Evolutionary conservation across 225 moss, liverwort and hornwort genomes (phyloP), one percentile per base, ranked within the genome.

Genomic region (Asterella californica): DNA sequence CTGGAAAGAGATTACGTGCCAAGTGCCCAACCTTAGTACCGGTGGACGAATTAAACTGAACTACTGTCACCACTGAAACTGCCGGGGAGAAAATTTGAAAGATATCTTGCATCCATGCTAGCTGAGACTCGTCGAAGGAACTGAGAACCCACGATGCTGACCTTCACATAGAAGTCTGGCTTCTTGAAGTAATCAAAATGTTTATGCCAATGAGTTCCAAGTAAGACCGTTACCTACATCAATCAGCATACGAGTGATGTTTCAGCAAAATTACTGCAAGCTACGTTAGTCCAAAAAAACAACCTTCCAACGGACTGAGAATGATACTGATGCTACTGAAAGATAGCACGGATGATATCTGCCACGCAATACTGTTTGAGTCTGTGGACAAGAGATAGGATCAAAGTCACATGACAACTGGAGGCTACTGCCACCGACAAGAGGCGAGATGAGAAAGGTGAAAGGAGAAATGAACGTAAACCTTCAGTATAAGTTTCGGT

Each of bases 81-180:
- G 17, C 30, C 27, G 10, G 33, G 65, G 65, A 65, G 65, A 65
- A 25, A 27, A 52, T 32, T 15, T 14, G 53, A 52, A 74, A 2
- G 11, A 15, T 30, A 29, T 27, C 49, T 72, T 48, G 48, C 29
- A 72, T 12, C 17, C 32, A 22, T 55, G 53, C 25, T 29, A 52
- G 67, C 49, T 47, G 32, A 54, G 15, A 54, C 54, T 27, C 7
- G 3, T 25, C 27, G 24, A 14, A 19, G 2, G 45, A 71, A 62
- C 33, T 50, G 48, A 61, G 29, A 15, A 64, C 33, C 32, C 15
- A 27, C 0, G 62, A 24, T 36, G 48, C 80, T 73, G 74, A 96
- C 96, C 92, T 90, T 91, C 19, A 93, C 93, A 81, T 89, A 95
- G 77, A 95, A 94, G 63, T 99, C 97, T 19, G 95, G 95, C 66